Evolutionary conservation across 768 basidiomycete genomes (phyloP).

Genomic region (Cystoderma amianthinum): DNA sequence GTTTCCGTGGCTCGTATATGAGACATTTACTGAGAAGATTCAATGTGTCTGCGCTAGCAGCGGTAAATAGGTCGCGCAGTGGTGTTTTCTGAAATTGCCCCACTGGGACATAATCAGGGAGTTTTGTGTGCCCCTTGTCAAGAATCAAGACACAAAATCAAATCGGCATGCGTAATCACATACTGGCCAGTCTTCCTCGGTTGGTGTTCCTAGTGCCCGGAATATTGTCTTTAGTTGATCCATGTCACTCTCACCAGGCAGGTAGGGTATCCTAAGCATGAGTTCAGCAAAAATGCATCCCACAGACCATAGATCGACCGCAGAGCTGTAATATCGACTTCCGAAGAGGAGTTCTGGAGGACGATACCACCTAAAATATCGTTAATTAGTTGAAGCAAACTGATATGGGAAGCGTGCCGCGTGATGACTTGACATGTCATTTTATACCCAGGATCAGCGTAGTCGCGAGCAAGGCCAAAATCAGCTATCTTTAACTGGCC

Average conservation of each 20-base stretch:
- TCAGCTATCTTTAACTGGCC: constrained; percentile 96
- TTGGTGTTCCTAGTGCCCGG: constrained; percentile 90
- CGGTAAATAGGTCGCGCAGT: constrained; percentile 84
- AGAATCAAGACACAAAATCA: background rate
- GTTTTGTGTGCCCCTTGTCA: constrained; percentile 75
- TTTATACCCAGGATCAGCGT: constrained; percentile 88
- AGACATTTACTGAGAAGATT: constrained; percentile 78
- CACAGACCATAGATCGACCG: constrained; percentile 95
- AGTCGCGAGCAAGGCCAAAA: constrained; percentile 97
- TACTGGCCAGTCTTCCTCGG: constrained; percentile 97
- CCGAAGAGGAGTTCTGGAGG: constrained; percentile 94
- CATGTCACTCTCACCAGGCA: constrained; percentile 94
- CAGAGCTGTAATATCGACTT: constrained; percentile 82
- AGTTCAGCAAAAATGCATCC: constrained; percentile 98
- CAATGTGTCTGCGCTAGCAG: constrained; percentile 79
- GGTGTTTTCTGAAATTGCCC: constrained; percentile 82
- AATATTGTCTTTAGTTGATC: constrained; percentile 95
- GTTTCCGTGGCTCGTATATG: constrained; percentile 77
- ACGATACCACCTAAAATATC: constrained; percentile 82
- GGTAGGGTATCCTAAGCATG: constrained; percentile 92
- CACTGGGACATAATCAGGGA: constrained; percentile 85
- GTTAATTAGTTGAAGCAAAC: background rate
- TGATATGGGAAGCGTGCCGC: constrained; percentile 46
- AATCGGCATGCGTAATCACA: constrained; percentile 11
- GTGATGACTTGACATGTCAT: constrained; percentile 99